Evolutionary conservation across 129 eudicot genomes (phyloP), one percentile per base, ranked within the genome.

Genomic region (Arctium minus): DNA sequence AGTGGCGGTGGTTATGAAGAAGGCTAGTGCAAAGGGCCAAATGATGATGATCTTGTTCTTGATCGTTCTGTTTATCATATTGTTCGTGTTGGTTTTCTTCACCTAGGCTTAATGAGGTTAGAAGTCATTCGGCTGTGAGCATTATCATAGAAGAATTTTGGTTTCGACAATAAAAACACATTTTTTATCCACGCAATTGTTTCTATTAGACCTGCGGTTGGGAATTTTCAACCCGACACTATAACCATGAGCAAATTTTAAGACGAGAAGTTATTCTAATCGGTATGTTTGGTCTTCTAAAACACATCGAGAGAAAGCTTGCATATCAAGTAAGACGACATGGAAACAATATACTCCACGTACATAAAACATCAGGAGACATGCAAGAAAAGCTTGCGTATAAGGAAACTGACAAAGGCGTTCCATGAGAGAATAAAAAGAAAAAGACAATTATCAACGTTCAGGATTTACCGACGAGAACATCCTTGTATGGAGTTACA

Each of bases 21-120:
- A 90, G 88, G 95, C 95, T 65, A 83, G 98, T 27, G 91, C 90
- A 10, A 92, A 92, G 83, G 97, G 97, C 40, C 97, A 92, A 56
- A 32, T 90, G 31, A 92, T 90, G 94, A 92, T 92, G 94, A 90
- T 92, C 29, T 71, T 82, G 46, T 87, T 90, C 78, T 84, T 92
- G 74, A 60, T 92, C 22, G 88, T 70, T 67, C 75, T 92, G 83
- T 90, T 92, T 53, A 83, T 92, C 42, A 36, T 92, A 64, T 77
- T 92, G 22, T 92, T 92, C 65, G 92, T 90, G 67, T 85, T 92
- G 73, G 97, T 92, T 31, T 92, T 92, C 84, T 70, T 92, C 74
- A 92, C 92, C 79, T 92, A 88, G 88, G 68, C 53, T 60, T 10
- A 29, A 13, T 1, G 8, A 67, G 30, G 78, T 53, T 68, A 53